These are phyloP conservation scores for Verticillium albo-atrum DNA, from an alignment of 2,329 filamentous ascomycete genomes.

Conservation along the genomic window DNA sequence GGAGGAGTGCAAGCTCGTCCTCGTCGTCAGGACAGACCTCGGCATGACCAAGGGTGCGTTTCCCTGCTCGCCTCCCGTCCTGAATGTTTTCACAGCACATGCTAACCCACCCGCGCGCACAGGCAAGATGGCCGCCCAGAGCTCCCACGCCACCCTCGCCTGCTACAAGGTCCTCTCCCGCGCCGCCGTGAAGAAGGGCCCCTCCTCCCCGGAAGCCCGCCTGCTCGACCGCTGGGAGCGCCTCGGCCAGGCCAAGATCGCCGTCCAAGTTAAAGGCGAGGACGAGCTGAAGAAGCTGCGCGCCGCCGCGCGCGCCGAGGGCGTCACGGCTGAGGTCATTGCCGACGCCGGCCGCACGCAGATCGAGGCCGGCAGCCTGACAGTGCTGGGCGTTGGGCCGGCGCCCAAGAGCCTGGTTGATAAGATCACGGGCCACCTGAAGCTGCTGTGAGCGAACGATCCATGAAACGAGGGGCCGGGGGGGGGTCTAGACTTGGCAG, in stretches of 20 bases:
- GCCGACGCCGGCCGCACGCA: conserved; percentile 95
- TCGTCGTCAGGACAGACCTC: conserved; percentile 89
- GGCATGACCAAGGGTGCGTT: conserved; percentile 91
- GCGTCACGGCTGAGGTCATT: conserved; percentile 84
- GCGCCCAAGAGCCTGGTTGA: conserved; percentile 86
- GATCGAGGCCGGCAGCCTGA: conserved; percentile 89
- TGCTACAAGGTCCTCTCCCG: conserved; percentile 83
- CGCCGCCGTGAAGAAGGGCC: conserved; percentile 40
- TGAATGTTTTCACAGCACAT: neutral
- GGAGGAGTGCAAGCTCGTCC: conserved; percentile 91
- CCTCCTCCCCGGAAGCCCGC: conserved; percentile 48
- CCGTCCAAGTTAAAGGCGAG: conserved; percentile 81
- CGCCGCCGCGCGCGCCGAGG: conserved; percentile 75
- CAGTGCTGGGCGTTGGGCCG: conserved; percentile 78
- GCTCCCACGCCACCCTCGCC: conserved; percentile 90
- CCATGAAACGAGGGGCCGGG: neutral
- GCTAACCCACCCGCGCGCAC: neutral
- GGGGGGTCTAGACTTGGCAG: neutral
- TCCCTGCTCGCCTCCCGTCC: neutral
- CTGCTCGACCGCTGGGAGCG: conserved; percentile 82
- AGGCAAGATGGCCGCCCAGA: conserved; percentile 98
- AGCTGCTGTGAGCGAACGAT: conserved; percentile 59
- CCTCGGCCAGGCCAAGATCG: conserved; percentile 87
- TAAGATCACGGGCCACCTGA: conserved; percentile 77
- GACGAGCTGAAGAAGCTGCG: conserved; percentile 73